Conservation (phyloP, 345 rosid species). For the Populus deltoides region DNA sequence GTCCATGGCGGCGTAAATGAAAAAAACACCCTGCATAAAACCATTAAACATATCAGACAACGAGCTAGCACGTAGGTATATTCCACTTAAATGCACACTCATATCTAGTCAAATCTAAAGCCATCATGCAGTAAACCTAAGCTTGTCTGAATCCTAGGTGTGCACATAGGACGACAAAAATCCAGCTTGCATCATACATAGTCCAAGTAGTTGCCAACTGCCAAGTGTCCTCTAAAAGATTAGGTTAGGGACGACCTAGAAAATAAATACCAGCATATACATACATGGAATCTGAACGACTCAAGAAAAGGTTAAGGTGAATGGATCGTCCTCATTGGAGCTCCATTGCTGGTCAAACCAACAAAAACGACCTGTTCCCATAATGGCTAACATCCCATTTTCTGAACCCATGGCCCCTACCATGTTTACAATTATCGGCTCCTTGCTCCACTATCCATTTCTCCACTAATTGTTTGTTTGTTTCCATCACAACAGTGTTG, state of each 20-base stretch:
- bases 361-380: slow-evolving; percentile 27
- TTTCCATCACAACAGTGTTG: slow-evolving; percentile 17
- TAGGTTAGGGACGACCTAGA: background rate
- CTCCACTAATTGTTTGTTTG: slow-evolving; percentile 4
- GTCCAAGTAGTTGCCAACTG: background rate
- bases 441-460: background rate
- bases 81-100: background rate
- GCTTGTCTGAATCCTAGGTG: background rate
- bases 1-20: too few species aligned
- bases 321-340: slow-evolving; percentile 7
- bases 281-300: background rate
- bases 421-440: slow-evolving; percentile 22
- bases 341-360: slow-evolving; percentile 2
- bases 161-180: background rate
- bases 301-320: background rate
- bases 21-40: background rate
- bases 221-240: background rate
- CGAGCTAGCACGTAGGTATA: background rate
- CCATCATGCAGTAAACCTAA: too few species aligned
- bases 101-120: too few species aligned
- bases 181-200: background rate
- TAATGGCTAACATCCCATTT: slow-evolving; percentile 42
- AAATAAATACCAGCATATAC: background rate
- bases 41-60: background rate
- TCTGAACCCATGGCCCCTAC: slow-evolving; percentile 24